A percentile compares a stretch with the other conserved stretches of the same genome.
Conservation (phyloP, 495 filamentous ascomycete genomes). For the Haplographium delicatum region DNA sequence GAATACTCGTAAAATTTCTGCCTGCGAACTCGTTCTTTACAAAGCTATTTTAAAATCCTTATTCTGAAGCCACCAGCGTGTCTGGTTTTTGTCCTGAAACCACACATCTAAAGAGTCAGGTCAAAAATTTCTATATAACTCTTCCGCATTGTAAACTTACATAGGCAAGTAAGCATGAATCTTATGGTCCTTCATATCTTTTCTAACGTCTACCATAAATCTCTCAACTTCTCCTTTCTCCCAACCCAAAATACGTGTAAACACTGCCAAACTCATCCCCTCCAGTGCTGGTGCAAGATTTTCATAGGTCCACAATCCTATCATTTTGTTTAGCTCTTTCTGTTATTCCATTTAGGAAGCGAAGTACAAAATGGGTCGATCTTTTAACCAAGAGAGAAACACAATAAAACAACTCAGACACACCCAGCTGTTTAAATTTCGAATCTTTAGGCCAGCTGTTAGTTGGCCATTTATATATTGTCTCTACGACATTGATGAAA, state of each 20-base stretch:
- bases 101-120: too few relatives aligned
- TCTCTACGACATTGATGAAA: constrained; percentile 42
- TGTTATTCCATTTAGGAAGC: too few relatives aligned
- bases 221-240: constrained; percentile 41
- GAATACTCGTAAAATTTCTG: too few relatives aligned
- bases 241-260: constrained; percentile 48
- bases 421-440: constrained; percentile 30
- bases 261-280: constrained; percentile 43
- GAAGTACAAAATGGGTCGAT: too few relatives aligned
- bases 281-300: neutral
- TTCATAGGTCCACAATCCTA: constrained; percentile 24
- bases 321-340: neutral
- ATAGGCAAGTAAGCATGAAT: constrained; percentile 36
- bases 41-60: too few relatives aligned
- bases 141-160: neutral
- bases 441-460: constrained; percentile 45
- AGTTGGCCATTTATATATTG: constrained; percentile 44
- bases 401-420: too few relatives aligned
- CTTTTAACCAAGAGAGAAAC: too few relatives aligned
- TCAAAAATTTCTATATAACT: neutral
- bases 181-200: constrained; percentile 44
- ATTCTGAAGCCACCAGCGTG: too few relatives aligned
- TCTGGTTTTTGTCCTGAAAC: too few relatives aligned
- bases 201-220: constrained; percentile 45
- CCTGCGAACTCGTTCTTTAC: too few relatives aligned